Base-by-base conservation (phyloP, 768 basidiomycete genomes). In the Chalciporus pseudorubinellus region DNA sequence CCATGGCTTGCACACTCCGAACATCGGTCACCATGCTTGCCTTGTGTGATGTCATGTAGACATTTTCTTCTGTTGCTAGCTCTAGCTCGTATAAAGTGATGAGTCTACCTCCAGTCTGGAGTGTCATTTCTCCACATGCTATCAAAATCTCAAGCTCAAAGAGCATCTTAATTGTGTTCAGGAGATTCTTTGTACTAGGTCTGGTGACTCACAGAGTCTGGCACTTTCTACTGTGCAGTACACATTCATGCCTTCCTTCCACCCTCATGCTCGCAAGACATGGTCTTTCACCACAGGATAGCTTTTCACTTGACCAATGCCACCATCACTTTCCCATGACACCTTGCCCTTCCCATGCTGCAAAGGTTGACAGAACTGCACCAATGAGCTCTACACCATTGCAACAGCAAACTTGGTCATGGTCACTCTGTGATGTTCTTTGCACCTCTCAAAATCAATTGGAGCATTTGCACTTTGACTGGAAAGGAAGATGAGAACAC, bases 51-150 rank as follows among this genome's bases (percentile, higher is more conserved):
- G n/a, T n/a, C n/a, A n/a, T n/a, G n/a, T n/a, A n/a, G n/a, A n/a
- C n/a, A n/a, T n/a, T n/a, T n/a, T n/a, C n/a, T n/a, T n/a, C n/a
- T n/a, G n/a, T n/a, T n/a, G n/a, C n/a, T n/a, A n/a, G n/a, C n/a
- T 42, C 43, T 5, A 4, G 40, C 5, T 12, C 38, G 22, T 31
- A 44, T 28, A 39, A 14, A n/a, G 16, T 41, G 21, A 31, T 11
- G 13, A 11, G 12, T 1, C 13, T 13, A 26, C 22, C 3, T 18
- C 43, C 19, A 29, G 50, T 3, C 22, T 53, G 19, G 19, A 10
- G 2, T 13, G 3, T 4, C 6, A 50, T 29, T 63, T 63, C 24
- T 20, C 40, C 1, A 58, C 52, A 24, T 55, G 61, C 26, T 59
- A 53, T 47, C 46, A 14, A 8, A 62, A 62, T 36, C 22, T 28